Conservation (phyloP, 2,329 filamentous ascomycete genomes). For the Fonsecaea multimorphosa region DNA sequence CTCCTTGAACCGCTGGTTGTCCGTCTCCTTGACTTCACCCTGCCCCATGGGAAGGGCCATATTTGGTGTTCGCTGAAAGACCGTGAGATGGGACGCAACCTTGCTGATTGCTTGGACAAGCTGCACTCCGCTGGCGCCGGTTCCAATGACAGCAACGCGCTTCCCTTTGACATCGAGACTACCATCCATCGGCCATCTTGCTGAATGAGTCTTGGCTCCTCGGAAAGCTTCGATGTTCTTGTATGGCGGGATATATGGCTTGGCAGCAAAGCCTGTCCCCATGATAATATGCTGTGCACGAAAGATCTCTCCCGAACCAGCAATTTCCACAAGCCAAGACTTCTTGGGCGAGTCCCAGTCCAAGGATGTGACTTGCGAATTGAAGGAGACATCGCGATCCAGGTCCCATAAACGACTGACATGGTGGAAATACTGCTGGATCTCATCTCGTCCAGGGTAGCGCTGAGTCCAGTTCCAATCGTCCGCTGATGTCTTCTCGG, state of each 20-base stretch:
- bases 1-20: constrained; percentile 10
- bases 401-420: constrained; percentile 17
- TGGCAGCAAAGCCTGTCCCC: constrained; percentile 44
- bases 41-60: constrained; percentile 65
- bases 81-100: constrained; percentile 53
- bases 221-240: constrained; percentile 38
- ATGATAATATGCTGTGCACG: constrained; percentile 23
- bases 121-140: constrained; percentile 53
- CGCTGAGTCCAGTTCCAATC: constrained; percentile 27
- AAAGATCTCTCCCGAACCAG: constrained; percentile 43
- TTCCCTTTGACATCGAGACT: constrained; percentile 42
- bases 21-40: constrained; percentile 50
- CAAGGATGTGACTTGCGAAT: constrained; percentile 37
- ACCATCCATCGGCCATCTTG: constrained; percentile 58
- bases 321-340: constrained; percentile 63
- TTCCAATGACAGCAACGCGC: constrained; percentile 53
- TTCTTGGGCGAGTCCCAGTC: constrained; percentile 62
- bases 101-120: constrained; percentile 49
- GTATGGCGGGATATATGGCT: constrained; percentile 39
- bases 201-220: constrained; percentile 41
- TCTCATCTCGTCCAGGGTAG: constrained; percentile 18
- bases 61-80: constrained; percentile 70
- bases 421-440: constrained; percentile 18
- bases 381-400: constrained; percentile 11
- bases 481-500: constrained; percentile 54